Percentiles rank a stretch among this genome's conserved stretches.
These are phyloP conservation scores for Didymella exigua DNA, from an alignment of 2,329 filamentous ascomycete species.

Conservation along the genomic window DNA sequence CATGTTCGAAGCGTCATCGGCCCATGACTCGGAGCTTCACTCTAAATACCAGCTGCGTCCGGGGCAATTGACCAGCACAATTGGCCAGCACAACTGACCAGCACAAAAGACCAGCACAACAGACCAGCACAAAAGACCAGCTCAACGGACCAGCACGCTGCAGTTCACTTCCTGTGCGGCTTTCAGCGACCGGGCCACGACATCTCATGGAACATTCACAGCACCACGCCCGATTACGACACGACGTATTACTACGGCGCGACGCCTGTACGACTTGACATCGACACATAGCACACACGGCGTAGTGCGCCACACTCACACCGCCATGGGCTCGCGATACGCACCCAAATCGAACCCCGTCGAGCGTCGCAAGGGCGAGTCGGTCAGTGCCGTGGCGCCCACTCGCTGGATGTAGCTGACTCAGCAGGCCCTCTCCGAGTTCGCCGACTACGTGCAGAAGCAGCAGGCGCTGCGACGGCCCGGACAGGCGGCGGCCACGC, in stretches of 20 bases:
- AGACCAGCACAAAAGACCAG: too few species aligned
- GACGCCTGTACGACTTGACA: slow-evolving; percentile 31
- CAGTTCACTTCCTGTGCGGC: slow-evolving; percentile 23
- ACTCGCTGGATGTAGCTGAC: neutral
- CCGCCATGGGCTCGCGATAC: slow-evolving; percentile 44
- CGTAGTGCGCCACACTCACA: slow-evolving; percentile 12
- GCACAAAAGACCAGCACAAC: too few species aligned
- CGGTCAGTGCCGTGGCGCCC: slow-evolving; percentile 59
- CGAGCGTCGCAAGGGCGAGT: slow-evolving; percentile 85
- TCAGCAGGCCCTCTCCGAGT: slow-evolving; percentile 82
- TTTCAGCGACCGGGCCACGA: slow-evolving; percentile 37
- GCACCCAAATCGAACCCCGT: slow-evolving; percentile 68
- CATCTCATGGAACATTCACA: slow-evolving; percentile 43
- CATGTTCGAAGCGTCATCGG: slow-evolving; percentile 15
- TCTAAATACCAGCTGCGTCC: slow-evolving; percentile 16
- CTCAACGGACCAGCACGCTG: slow-evolving; percentile 14
- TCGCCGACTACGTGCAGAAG: slow-evolving; percentile 95
- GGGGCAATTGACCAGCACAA: slow-evolving; percentile 16
- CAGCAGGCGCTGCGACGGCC: slow-evolving; percentile 75
- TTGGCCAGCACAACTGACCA: too few species aligned
- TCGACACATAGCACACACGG: neutral
- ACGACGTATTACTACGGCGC: slow-evolving; percentile 36
- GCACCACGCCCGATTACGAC: slow-evolving; percentile 25
- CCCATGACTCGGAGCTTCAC: slow-evolving; percentile 15
- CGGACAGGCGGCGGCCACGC: slow-evolving; percentile 41